Base-by-base conservation (phyloP, 2,329 filamentous ascomycete species). In the Aspergillus arachidicola region DNA sequence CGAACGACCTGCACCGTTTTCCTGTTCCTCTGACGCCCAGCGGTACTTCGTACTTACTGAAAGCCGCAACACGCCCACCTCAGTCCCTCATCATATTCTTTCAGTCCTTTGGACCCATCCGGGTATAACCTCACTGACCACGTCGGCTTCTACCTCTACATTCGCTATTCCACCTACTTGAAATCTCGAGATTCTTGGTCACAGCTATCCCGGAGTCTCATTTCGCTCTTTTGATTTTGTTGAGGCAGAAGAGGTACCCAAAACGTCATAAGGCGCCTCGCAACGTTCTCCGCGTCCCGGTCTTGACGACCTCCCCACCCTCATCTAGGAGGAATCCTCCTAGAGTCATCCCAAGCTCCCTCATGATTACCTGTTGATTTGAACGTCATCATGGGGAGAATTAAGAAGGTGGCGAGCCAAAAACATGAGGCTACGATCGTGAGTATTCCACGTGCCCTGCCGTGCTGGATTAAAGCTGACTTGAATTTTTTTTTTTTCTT, bases 361-460 rank as follows among this genome's bases (percentile, higher is more conserved):
- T 77, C 72, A 80, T 80, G 78, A 74, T 78, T 76, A 73, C 68
- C 76, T 73, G 73, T 68, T 66, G 69, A 61, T 68, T 64, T 58
- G 63, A 72, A 68, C 68, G 68, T 68, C 71, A 79, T 71, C 69
- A 83, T 83, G 80, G 81, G 81, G 80, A 82, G 80, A 82, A 83
- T 84, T 74, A 83, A 82, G 77, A 84, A 82, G 79, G 79, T 78
- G 76, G 80, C 82, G 62, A 79, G 80, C 71, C 78, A 80, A 65
- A 84, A 83, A 71, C 82, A 84, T 74, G 82, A 83, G 74, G 80
- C 80, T 72, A 83, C 81, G 68, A 76, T 83, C 70, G 81, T 83
- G 75, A 75, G 80, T 77, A 28, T 19, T 60, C 64, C 61, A 61
- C 46, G 63, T 61, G 51, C 59, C 34, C 30, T 59, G 26, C 50